These are phyloP conservation scores for Royoungia palumana DNA, from an alignment of 768 basidiomycete species.

Conservation along the genomic window DNA sequence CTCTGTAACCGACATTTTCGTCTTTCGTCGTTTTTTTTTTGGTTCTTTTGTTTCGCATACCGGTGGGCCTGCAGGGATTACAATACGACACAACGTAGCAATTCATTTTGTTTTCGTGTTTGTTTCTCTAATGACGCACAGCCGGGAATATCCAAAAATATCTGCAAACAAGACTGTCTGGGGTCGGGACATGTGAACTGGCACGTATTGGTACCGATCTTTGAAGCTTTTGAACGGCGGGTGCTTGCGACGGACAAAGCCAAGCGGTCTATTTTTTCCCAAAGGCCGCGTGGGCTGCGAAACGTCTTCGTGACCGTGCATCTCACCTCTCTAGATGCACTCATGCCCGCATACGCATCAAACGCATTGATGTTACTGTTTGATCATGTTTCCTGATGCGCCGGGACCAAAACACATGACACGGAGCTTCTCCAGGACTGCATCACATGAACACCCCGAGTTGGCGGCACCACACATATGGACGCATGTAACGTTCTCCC, in stretches of 20 bases:
- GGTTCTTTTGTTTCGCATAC: conserved; percentile 13
- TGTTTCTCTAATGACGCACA: conserved; percentile 24
- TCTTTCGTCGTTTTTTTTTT: conserved; percentile 19
- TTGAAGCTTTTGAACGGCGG: background rate
- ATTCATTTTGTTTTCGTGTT: conserved; percentile 1
- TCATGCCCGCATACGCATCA: background rate
- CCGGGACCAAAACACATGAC: too few species aligned
- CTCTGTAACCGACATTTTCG: background rate
- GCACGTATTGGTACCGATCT: too few species aligned
- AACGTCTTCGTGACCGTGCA: background rate
- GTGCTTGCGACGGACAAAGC: conserved; percentile 12
- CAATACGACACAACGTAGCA: conserved; percentile 26
- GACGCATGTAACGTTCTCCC: too few species aligned
- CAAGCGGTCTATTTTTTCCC: background rate
- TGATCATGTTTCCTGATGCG: too few species aligned
- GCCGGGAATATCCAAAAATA: conserved; percentile 4
- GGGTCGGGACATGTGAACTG: conserved; percentile 1
- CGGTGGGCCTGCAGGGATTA: conserved; percentile 21
- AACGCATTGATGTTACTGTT: too few species aligned
- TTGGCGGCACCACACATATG: too few species aligned
- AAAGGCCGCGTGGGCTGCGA: background rate
- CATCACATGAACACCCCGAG: too few species aligned
- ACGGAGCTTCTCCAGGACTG: too few species aligned
- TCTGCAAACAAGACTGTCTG: conserved; percentile 17
- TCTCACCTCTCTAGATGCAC: conserved; percentile 23